Conservation (phyloP, 2,329 filamentous ascomycete species). For the Xylariaceae sp. region DNA sequence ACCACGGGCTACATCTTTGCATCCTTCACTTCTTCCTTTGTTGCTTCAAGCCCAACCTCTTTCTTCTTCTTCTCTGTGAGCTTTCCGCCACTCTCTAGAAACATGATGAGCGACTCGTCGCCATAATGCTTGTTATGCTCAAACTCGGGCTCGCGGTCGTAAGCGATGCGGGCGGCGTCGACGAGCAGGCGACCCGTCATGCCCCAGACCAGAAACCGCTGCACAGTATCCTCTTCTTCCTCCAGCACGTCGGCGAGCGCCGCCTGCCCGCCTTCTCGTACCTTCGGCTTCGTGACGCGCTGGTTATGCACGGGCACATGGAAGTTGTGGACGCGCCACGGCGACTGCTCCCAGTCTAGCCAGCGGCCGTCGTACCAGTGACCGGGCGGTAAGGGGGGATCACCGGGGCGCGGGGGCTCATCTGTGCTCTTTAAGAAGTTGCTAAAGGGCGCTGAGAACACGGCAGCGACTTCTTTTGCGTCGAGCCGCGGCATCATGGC, state of each 20-base stretch:
- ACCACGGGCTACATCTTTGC: slow-evolving; percentile 48
- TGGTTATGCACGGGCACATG: slow-evolving; percentile 80
- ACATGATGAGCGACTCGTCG: slow-evolving; percentile 58
- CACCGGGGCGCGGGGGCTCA: slow-evolving; percentile 51
- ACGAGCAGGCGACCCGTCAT: slow-evolving; percentile 93
- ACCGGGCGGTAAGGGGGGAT: slow-evolving; percentile 52
- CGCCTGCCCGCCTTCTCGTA: slow-evolving; percentile 35
- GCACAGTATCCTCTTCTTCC: slow-evolving; percentile 53
- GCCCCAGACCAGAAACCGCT: slow-evolving; percentile 85
- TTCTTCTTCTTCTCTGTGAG: slow-evolving; percentile 52
- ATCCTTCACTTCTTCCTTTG: slow-evolving; percentile 45
- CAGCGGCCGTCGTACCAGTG: slow-evolving; percentile 87
- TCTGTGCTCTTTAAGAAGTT: slow-evolving; percentile 75
- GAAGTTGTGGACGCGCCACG: slow-evolving; percentile 92
- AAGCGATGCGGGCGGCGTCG: slow-evolving; percentile 85
- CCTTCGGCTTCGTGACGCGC: slow-evolving; percentile 65
- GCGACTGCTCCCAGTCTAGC: slow-evolving; percentile 76
- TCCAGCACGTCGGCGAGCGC: slow-evolving; percentile 32
- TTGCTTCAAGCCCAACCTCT: slow-evolving; percentile 42
- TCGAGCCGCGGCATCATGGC: slow-evolving; percentile 81
- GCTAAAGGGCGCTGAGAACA: slow-evolving; percentile 88
- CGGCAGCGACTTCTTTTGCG: slow-evolving; percentile 88
- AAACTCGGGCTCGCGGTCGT: slow-evolving; percentile 81
- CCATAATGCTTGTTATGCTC: slow-evolving; percentile 66
- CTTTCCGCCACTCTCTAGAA: slow-evolving; percentile 51